These are phyloP conservation scores for Corylus avellana DNA, from an alignment of 306 rosid species.

Conservation along the genomic window DNA sequence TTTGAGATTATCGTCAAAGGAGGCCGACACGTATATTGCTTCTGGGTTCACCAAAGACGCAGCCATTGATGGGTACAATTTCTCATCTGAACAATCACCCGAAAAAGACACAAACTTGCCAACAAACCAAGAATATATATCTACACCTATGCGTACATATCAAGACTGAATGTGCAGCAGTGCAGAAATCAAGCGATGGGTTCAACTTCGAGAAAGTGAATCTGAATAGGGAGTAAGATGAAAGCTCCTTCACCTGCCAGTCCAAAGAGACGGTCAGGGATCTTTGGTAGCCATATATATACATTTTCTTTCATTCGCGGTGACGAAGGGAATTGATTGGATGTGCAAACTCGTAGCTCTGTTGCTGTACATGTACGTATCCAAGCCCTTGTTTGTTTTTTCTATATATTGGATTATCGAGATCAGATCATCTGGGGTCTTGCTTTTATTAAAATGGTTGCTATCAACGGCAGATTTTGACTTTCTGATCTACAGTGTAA, in stretches of 20 bases:
- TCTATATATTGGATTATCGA: too few species aligned
- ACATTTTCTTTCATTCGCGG: neutral
- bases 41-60: slow-evolving; percentile 8
- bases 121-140: neutral
- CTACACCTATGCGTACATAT: too few species aligned
- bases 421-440: too few species aligned
- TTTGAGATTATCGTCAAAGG: slow-evolving; percentile 44
- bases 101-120: neutral
- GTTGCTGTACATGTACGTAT: neutral
- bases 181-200: neutral
- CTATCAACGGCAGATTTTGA: too few species aligned
- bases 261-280: neutral
- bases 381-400: neutral
- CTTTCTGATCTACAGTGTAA: too few species aligned
- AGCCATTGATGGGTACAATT: slow-evolving; percentile 3
- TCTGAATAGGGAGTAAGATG: neutral
- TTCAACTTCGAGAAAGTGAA: neutral
- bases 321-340: neutral
- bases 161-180: neutral
- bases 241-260: neutral
- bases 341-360: neutral
- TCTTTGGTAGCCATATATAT: neutral
- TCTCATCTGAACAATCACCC: neutral
- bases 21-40: neutral
- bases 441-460: too few species aligned